These are phyloP conservation scores for Monosporascus sp. DNA, from an alignment of 2,329 filamentous ascomycete genomes.

Conservation along the genomic window DNA sequence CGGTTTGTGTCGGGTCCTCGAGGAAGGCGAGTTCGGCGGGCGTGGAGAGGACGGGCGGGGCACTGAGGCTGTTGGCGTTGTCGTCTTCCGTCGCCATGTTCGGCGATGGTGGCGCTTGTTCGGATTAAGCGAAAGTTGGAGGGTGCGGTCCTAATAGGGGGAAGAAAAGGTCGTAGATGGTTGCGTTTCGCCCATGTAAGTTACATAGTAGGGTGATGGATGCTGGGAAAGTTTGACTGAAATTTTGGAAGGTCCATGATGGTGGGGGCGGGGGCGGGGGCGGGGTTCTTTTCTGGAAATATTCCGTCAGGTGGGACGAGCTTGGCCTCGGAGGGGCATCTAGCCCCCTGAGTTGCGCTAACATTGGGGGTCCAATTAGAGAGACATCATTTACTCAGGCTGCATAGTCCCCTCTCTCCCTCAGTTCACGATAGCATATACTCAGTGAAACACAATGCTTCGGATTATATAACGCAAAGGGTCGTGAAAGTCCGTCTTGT, in stretches of 20 bases:
- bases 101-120: background rate
- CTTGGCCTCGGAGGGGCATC: too few species aligned
- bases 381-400: too few species aligned
- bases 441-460: too few species aligned
- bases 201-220: background rate
- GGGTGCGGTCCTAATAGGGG: background rate
- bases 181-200: background rate
- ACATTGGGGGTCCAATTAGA: too few species aligned
- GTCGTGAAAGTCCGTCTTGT: too few species aligned
- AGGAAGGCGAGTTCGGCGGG: constrained; percentile 53
- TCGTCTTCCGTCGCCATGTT: constrained; percentile 29
- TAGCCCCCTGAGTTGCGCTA: too few species aligned
- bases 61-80: constrained; percentile 37
- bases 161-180: background rate
- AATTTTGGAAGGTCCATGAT: background rate
- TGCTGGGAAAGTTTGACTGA: background rate
- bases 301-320: too few species aligned
- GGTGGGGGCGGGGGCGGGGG: background rate
- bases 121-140: background rate
- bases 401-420: too few species aligned
- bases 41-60: constrained; percentile 58
- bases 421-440: too few species aligned
- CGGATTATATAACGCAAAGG: too few species aligned
- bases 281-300: background rate
- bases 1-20: constrained; percentile 40